Base-by-base conservation (phyloP, 306 rosid genomes). In the Lotus japonicus region DNA sequence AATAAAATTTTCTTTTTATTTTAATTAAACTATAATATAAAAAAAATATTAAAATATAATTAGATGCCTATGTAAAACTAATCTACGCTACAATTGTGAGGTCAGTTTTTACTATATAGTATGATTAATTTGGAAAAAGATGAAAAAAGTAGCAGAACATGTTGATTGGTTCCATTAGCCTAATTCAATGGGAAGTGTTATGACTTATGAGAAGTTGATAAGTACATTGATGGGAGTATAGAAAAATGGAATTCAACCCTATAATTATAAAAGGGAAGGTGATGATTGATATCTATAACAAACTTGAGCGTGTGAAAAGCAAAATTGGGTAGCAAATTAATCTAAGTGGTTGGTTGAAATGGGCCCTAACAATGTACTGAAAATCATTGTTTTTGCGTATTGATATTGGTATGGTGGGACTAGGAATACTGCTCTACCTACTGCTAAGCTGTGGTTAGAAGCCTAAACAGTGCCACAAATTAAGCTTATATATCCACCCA, bases 401-500 rank as follows among this genome's bases (percentile, higher is more conserved):
- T 18, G 23, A 61, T 42, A 65, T 45, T 23, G 66, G 63, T 21
- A 67, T 73, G 76, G 76, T 61, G 73, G 76, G 78, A 77, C 46
- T 11, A 33, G n/a, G 21, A 11, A 44, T 52, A 35, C 15, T 15
- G 61, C 38, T 50, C 66, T 68, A 79, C 83, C 76, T 46, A 79
- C 50, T 61, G 56, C 64, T 45, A 53, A 68, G 39, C 54, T 79
- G 71, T 67, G 76, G 83, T 62, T 21, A 50, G 56, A 62, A 73
- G 13, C 11, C 55, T 43, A 14, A 35, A 67, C 4, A 66, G 17
- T 68, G 61, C 56, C 63, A 46, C 72, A 31, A 31, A 31, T 31
- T 68, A 54, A 60, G 42, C 74, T 79, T 53, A n/a, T n/a, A n/a
- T n/a, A 67, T 67, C 75, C 75, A 72, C 52, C 61, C 53, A 53